Conservation (phyloP, 2,329 filamentous ascomycete genomes). For the Xylariales sp. region DNA sequence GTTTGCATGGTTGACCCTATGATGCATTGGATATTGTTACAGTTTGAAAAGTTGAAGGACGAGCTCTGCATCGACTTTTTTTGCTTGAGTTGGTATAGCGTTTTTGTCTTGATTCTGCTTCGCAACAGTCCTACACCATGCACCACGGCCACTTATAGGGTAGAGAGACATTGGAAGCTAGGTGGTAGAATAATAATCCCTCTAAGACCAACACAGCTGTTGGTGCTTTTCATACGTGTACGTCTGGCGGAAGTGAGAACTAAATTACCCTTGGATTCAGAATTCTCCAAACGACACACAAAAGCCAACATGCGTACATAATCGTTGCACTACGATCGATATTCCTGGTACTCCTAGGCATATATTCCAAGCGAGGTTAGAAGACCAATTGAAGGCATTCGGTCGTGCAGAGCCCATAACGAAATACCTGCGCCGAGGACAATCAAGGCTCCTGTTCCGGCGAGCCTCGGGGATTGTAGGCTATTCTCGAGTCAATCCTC, state of each 20-base stretch:
- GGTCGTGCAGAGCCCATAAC: slow-evolving; percentile 29
- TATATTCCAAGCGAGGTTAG: slow-evolving; percentile 1
- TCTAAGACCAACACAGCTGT: background rate
- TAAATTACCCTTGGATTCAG: background rate
- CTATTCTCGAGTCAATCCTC: slow-evolving; percentile 26
- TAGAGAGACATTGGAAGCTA: background rate
- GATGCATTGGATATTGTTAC: background rate
- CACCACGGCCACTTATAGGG: background rate
- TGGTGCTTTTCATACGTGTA: background rate
- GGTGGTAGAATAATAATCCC: too few relatives aligned
- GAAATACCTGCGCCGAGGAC: slow-evolving; percentile 29
- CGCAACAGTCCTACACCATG: background rate
- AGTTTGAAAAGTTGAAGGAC: background rate
- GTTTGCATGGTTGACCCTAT: slow-evolving; percentile 3
- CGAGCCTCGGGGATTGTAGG: background rate
- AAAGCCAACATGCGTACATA: background rate
- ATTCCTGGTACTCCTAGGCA: background rate
- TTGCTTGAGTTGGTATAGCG: too few relatives aligned
- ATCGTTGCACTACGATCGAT: background rate
- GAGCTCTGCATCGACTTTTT: background rate
- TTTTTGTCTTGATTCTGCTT: too few relatives aligned
- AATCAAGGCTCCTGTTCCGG: slow-evolving; percentile 26
- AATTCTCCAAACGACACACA: background rate
- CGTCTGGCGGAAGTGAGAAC: background rate
- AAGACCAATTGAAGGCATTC: slow-evolving; percentile 18